These are phyloP conservation scores for Laetiporus sulphureus DNA, from an alignment of 1,284 basidiomycete species.

Conservation along the genomic window DNA sequence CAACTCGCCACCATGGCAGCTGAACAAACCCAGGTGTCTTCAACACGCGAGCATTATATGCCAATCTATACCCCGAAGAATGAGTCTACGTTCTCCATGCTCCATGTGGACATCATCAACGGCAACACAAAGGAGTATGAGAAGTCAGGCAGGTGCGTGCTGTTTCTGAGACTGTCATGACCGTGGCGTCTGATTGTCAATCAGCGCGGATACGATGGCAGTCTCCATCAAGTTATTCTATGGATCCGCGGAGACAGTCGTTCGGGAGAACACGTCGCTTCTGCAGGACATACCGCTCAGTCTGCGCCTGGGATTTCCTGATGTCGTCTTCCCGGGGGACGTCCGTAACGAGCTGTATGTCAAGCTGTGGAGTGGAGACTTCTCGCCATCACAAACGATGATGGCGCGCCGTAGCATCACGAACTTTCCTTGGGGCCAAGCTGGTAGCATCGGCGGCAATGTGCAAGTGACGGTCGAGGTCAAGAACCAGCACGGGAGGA, in stretches of 20 bases:
- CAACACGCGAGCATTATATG: slow-evolving; percentile 76
- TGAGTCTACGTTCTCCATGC: slow-evolving; percentile 84
- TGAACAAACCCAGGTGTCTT: slow-evolving; percentile 55
- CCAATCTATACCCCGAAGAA: slow-evolving; percentile 83
- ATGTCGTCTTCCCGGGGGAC: slow-evolving; percentile 92
- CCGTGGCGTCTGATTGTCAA: slow-evolving; percentile 4
- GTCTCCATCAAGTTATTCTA: slow-evolving; percentile 90
- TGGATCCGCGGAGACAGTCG: slow-evolving; percentile 70
- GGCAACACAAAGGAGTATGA: slow-evolving; percentile 78
- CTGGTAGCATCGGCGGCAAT: slow-evolving; percentile 54
- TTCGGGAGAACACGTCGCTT: slow-evolving; percentile 84
- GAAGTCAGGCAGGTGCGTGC: slow-evolving; percentile 71
- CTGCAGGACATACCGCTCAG: slow-evolving; percentile 80
- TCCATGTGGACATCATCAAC: slow-evolving; percentile 93
- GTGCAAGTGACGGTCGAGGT: slow-evolving; percentile 91
- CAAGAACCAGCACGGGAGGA: slow-evolving; percentile 68
- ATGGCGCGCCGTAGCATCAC: slow-evolving; percentile 55
- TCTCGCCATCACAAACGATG: slow-evolving; percentile 46
- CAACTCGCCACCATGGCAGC: slow-evolving; percentile 64
- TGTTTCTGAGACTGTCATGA: slow-evolving; percentile 1
- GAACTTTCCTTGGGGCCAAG: slow-evolving; percentile 51
- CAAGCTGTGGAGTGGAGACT: slow-evolving; percentile 90
- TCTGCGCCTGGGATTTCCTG: slow-evolving; percentile 90
- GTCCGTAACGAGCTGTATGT: slow-evolving; percentile 93
- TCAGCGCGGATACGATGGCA: slow-evolving; percentile 77